These are phyloP conservation scores for Tetracladium setigerum DNA, from an alignment of 495 filamentous ascomycete species.

Conservation along the genomic window DNA sequence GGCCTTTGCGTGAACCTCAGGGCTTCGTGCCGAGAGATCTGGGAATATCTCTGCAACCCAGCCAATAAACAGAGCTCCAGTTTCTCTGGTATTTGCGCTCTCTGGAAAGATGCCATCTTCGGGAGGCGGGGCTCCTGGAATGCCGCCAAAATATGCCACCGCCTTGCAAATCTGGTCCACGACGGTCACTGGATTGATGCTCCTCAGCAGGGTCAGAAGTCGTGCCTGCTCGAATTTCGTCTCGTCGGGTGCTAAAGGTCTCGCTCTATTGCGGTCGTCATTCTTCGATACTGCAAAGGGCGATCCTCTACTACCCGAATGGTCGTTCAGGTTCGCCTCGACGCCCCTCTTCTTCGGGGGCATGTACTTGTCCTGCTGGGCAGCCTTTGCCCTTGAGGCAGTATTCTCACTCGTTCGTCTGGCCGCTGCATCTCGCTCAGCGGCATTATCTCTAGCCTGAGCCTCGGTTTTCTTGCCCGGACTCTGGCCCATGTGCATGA, in stretches of 20 bases:
- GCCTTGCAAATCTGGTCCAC: slow-evolving; percentile 52
- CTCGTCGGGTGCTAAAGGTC: slow-evolving; percentile 34
- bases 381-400: slow-evolving; percentile 40
- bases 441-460: slow-evolving; percentile 40
- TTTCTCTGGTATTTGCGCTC: slow-evolving; percentile 45
- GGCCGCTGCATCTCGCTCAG: slow-evolving; percentile 34
- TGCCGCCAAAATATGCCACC: slow-evolving; percentile 49
- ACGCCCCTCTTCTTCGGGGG: slow-evolving; percentile 38
- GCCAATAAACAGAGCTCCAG: slow-evolving; percentile 46
- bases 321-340: slow-evolving; percentile 28
- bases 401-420: slow-evolving; percentile 47
- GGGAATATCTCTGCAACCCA: slow-evolving; percentile 54
- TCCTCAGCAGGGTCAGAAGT: slow-evolving; percentile 42
- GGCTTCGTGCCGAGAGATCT: slow-evolving; percentile 23
- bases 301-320: slow-evolving; percentile 19
- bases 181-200: slow-evolving; percentile 42
- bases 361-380: slow-evolving; percentile 41
- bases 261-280: slow-evolving; percentile 18
- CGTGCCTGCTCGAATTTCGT: slow-evolving; percentile 48
- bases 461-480: slow-evolving; percentile 32
- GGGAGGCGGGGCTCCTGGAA: slow-evolving; percentile 46
- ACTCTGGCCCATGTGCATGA: slow-evolving; percentile 48
- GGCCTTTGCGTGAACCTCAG: slow-evolving; percentile 14
- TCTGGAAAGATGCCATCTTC: slow-evolving; percentile 42
- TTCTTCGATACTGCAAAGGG: slow-evolving; percentile 14